Base-by-base conservation (phyloP, 2,329 filamentous ascomycete genomes). In the Coniosporium tulheliwenetii region DNA sequence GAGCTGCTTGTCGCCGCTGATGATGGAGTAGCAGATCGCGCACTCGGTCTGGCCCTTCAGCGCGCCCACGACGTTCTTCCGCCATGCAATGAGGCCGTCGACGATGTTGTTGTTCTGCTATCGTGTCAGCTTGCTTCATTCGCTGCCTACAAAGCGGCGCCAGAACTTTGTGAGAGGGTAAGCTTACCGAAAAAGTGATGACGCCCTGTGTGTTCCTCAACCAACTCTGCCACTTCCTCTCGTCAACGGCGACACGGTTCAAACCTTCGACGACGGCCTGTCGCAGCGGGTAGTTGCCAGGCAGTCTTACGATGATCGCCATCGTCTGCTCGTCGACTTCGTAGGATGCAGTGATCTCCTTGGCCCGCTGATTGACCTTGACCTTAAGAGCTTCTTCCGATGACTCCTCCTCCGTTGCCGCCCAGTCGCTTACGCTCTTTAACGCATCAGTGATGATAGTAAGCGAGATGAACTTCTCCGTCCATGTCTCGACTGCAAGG, bases 21-120 rank as follows among this genome's bases (percentile, higher is more conserved):
- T 85, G 54, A 98, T 86, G 44, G 80, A 86, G 65, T 96, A 96
- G 67, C 89, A 96, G 56, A 96, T 96, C 8, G 91, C 85, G 56
- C 91, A 98, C 60, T 98, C 91, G 14, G 75, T 83, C 61, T 96
- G 87, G 31, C 87, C 91, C 64, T 93, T 91, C 48, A 98, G 71
- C 3, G 85, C 84, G 1, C 85, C 85, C 10, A 80, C 75, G 10
- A 98, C 80, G 58, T 96, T 96, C 47, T 80, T 76, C 47, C 83
- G 77, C 69, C 93, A 96, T 8, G 85, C 79, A 10, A 79, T 70
- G 29, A 98, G 66, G 1, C 87, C 91, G 50, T 96, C 89, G 41
- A 87, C 81, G 43, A 98, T 75, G 55, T 75, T 84, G 41, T 86
- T 86, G 52, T 91, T 89, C 69, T 8, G 19, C 19, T 26, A 7